Base-by-base conservation (phyloP, 164 flowering plant genomes). In the Dillenia turbinata region DNA sequence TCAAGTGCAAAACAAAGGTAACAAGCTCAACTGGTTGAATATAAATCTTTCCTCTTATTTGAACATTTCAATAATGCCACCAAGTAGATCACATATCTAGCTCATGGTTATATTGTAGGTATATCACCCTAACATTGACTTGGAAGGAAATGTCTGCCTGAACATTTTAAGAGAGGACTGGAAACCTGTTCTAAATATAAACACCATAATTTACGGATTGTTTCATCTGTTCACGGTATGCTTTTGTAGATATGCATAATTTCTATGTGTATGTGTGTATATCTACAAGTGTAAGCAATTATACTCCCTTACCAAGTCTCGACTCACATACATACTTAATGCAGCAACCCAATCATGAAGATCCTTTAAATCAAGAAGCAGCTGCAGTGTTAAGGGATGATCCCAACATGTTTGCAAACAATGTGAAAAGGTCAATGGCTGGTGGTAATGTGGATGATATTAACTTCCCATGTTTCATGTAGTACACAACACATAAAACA, bases 91-190 rank as follows among this genome's bases (percentile, higher is more conserved):
- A 24, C 44, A 51, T 45, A 40, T 53, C 59, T 16, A 16, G 60
- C 47, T 60, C 55, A 52, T 77, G 85, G 90, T 84, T 85, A n/a
- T 88, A 88, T 66, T 60, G 54, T 78, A 88, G 94, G 85, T 88
- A n/a, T 88, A 88, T 66, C 94, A 85, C 73, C 94, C 94, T 2
- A 88, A 88, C 57, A 88, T 85, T 15, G 90, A 85, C 73, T 68
- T 88, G 81, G 94, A 88, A 69, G 94, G 94, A 69, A 88, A 79
- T 68, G 94, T 88, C 51, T 88, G 94, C 70, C 89, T 88, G 69
- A 88, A 88, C 81, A 84, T 88, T 62, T 67, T 88, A 17, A 78
- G 94, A 61, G 94, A 88, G 69, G 94, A 88, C 64, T 88, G 94
- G 94, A 88, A 88, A 64, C 90, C 94, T 17, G 94, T 88, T 60